Conservation (phyloP, 441 rosid species). For the Rhodomyrtus psidioides region DNA sequence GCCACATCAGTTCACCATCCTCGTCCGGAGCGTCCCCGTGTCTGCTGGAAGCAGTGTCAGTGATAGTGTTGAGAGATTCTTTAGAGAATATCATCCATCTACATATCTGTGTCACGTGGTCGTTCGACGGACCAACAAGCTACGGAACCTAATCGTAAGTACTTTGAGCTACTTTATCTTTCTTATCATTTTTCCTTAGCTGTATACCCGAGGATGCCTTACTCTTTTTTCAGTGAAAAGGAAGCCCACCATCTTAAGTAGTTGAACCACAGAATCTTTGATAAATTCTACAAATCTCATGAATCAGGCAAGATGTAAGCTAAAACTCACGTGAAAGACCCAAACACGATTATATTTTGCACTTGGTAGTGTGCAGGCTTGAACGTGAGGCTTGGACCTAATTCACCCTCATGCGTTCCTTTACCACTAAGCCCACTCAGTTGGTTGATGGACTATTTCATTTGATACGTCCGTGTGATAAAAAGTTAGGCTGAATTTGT, state of each 20-base stretch:
- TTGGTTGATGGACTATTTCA: not conserved
- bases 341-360: not conserved
- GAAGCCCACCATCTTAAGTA: not conserved
- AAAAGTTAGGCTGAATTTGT: not conserved
- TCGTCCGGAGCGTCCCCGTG: conserved; percentile 79
- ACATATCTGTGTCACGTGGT: conserved; percentile 78
- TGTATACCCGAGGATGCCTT: not conserved
- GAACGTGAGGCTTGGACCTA: not conserved
- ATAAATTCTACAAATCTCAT: not conserved
- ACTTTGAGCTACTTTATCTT: not conserved
- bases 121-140: conserved; percentile 66
- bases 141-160: conserved; percentile 61
- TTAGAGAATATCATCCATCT: conserved; percentile 53
- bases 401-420: not conserved
- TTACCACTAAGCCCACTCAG: not conserved
- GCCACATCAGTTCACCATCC: conserved; percentile 85
- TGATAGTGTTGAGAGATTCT: conserved; percentile 77
- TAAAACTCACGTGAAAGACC: not conserved
- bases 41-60: conserved; percentile 60
- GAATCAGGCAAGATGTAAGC: not conserved
- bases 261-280: not conserved
- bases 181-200: not conserved
- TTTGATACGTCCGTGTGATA: not conserved
- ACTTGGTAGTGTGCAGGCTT: not conserved
- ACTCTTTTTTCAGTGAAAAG: not conserved